phyloP scores from a whole-genome alignment of 176 grass and related monocot genomes.

The Paspalum notatum region DNA sequence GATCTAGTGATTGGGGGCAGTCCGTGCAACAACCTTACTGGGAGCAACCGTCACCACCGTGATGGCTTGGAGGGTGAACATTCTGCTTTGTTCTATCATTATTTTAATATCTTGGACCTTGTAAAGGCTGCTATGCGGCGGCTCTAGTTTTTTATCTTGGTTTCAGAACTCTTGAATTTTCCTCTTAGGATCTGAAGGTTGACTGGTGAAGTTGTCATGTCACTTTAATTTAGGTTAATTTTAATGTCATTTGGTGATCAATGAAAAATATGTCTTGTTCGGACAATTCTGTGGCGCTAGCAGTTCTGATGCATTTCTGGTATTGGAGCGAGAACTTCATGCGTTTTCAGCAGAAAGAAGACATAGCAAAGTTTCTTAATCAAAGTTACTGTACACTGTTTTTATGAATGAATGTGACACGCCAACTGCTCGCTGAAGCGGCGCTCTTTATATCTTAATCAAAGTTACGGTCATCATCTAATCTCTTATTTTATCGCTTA shows the following conservation, averaged over 20 bases:
- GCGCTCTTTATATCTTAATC: too few relatives aligned
- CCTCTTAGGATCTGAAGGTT: background rate
- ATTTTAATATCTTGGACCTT: constrained; percentile 64
- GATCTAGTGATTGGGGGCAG: constrained; percentile 87
- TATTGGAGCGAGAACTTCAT: too few relatives aligned
- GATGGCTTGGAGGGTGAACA: constrained; percentile 84
- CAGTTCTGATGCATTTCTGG: background rate
- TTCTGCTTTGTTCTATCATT: constrained; percentile 74
- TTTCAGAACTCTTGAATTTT: background rate
- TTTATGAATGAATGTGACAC: too few relatives aligned
- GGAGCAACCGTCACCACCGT: constrained; percentile 75
- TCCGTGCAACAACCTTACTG: constrained; percentile 87
- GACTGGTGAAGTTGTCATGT: background rate
- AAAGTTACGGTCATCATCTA: too few relatives aligned
- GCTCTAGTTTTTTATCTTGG: constrained; percentile 4
- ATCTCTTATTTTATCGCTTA: too few relatives aligned
- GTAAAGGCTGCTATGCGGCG: constrained; percentile 56
- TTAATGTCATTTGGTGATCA: background rate
- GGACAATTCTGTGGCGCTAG: background rate
- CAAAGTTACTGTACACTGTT: too few relatives aligned
- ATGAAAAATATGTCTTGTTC: background rate
- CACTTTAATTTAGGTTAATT: background rate
- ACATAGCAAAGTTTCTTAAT: constrained; percentile 73
- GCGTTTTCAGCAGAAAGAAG: constrained; percentile 88
- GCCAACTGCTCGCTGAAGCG: too few relatives aligned